A percentile compares a stretch with the other conserved stretches of the same genome.
These are phyloP conservation scores for Torulaspora globosa DNA, from an alignment of 1,139 yeast genomes.

Conservation along the genomic window DNA sequence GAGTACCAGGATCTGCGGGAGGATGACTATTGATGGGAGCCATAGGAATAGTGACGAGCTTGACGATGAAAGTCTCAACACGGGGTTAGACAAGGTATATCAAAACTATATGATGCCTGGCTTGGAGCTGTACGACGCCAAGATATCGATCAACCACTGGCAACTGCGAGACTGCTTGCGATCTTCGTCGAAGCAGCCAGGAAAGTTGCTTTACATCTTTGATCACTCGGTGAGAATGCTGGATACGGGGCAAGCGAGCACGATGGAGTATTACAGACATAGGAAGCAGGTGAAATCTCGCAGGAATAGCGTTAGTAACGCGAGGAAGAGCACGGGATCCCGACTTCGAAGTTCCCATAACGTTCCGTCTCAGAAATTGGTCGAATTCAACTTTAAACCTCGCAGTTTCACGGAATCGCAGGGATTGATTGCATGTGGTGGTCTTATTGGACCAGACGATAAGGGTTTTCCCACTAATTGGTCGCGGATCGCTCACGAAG, in stretches of 20 bases:
- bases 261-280: slow-evolving; percentile 23
- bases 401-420: slow-evolving; percentile 62
- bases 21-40: slow-evolving; percentile 24
- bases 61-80: slow-evolving; percentile 26
- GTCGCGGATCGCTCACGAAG: slow-evolving; percentile 21
- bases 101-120: slow-evolving; percentile 37
- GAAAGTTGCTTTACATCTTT: slow-evolving; percentile 48
- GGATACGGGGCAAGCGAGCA: slow-evolving; percentile 35
- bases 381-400: slow-evolving; percentile 57
- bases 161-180: slow-evolving; percentile 76
- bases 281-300: slow-evolving; percentile 22
- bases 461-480: slow-evolving; percentile 33
- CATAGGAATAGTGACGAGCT: slow-evolving; percentile 18
- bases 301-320: slow-evolving; percentile 18
- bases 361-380: slow-evolving; percentile 37
- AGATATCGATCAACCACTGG: slow-evolving; percentile 62
- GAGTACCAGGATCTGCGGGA: neutral
- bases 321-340: slow-evolving; percentile 4
- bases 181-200: slow-evolving; percentile 39
- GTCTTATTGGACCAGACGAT: slow-evolving; percentile 47
- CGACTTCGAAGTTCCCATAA: slow-evolving; percentile 15
- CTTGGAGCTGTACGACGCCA: slow-evolving; percentile 33
- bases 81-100: slow-evolving; percentile 34
- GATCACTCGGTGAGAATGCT: slow-evolving; percentile 46
- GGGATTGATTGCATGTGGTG: slow-evolving; percentile 66